Evolutionary conservation across 768 basidiomycete genomes (phyloP).

Genomic region (Leccinum subgranulosum): DNA sequence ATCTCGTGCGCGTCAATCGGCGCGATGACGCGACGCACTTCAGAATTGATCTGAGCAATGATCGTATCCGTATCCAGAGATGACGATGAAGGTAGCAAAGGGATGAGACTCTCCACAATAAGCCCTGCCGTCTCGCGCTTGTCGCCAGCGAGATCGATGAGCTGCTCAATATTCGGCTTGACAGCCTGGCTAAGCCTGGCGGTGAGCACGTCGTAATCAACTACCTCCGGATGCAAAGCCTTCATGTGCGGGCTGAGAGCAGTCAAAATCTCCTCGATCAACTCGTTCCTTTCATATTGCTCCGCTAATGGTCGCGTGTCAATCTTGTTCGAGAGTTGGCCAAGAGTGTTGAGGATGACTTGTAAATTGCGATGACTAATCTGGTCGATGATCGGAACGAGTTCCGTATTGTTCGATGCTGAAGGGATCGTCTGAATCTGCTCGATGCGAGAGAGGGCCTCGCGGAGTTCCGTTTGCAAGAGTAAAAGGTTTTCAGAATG

Average conservation of each 20-base stretch:
- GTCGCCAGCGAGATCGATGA: slow-evolving; percentile 86
- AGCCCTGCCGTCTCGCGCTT: slow-evolving; percentile 84
- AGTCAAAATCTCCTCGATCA: slow-evolving; percentile 58
- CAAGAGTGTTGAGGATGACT: slow-evolving; percentile 59
- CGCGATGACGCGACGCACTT: slow-evolving; percentile 68
- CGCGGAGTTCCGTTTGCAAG: slow-evolving; percentile 59
- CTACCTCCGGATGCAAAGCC: slow-evolving; percentile 57
- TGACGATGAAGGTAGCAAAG: slow-evolving; percentile 50
- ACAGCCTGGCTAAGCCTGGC: slow-evolving; percentile 76
- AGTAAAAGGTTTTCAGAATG: slow-evolving; percentile 57
- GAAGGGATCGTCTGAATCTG: slow-evolving; percentile 17
- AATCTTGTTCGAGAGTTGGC: slow-evolving; percentile 38
- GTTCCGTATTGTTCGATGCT: slow-evolving; percentile 25
- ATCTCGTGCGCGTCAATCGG: slow-evolving; percentile 83
- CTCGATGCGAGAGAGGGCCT: slow-evolving; percentile 44
- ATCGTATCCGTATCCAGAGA: slow-evolving; percentile 54
- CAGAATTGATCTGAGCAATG: slow-evolving; percentile 57
- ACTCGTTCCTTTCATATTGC: slow-evolving; percentile 51
- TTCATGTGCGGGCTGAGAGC: slow-evolving; percentile 60
- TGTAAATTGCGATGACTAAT: slow-evolving; percentile 53
- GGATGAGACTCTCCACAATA: slow-evolving; percentile 70
- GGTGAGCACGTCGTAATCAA: slow-evolving; percentile 80
- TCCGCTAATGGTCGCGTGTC: slow-evolving; percentile 34
- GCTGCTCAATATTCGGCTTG: slow-evolving; percentile 84
- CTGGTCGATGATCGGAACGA: slow-evolving; percentile 53